Evolutionary conservation across 1,284 basidiomycete genomes (phyloP).

Genomic region (Cystobasidium sp.): DNA sequence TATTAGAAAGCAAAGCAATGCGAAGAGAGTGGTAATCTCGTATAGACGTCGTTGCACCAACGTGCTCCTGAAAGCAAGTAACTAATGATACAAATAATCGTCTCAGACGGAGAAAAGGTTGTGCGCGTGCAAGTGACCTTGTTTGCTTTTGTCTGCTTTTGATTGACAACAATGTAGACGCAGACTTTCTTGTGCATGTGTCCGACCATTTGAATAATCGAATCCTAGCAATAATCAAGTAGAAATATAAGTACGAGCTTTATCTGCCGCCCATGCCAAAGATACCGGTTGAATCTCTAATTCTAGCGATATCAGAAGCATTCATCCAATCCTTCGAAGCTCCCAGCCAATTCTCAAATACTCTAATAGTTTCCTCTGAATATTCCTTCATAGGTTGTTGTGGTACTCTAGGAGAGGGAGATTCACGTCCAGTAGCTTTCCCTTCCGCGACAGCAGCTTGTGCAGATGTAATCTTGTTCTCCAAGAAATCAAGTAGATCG

Average conservation of each 20-base stretch:
- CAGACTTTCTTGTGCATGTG: too few species aligned
- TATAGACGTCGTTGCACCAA: too few species aligned
- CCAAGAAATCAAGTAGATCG: slow-evolving; percentile 46
- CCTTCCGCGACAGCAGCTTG: slow-evolving; percentile 35
- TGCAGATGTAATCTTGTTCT: slow-evolving; percentile 34
- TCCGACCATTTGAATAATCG: too few species aligned
- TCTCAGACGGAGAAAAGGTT: too few species aligned
- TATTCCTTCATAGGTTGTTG: slow-evolving; percentile 30
- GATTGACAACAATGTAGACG: too few species aligned
- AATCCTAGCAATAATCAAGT: too few species aligned
- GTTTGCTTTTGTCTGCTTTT: too few species aligned
- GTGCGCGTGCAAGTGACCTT: too few species aligned
- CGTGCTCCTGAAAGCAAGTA: too few species aligned
- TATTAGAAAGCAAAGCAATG: not conserved
- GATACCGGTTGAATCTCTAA: slow-evolving; percentile 51
- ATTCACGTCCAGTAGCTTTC: slow-evolving; percentile 46
- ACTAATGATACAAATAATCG: too few species aligned
- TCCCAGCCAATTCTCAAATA: slow-evolving; percentile 53
- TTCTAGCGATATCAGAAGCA: slow-evolving; percentile 53
- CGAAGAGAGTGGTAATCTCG: not conserved
- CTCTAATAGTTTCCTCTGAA: slow-evolving; percentile 48
- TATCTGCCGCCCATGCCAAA: slow-evolving; percentile 54
- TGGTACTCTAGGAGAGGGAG: slow-evolving; percentile 11
- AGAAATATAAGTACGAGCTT: not conserved
- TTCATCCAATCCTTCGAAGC: slow-evolving; percentile 52